phyloP scores from a whole-genome alignment of 164 flowering plant genomes.

The Vitis amurensis region DNA sequence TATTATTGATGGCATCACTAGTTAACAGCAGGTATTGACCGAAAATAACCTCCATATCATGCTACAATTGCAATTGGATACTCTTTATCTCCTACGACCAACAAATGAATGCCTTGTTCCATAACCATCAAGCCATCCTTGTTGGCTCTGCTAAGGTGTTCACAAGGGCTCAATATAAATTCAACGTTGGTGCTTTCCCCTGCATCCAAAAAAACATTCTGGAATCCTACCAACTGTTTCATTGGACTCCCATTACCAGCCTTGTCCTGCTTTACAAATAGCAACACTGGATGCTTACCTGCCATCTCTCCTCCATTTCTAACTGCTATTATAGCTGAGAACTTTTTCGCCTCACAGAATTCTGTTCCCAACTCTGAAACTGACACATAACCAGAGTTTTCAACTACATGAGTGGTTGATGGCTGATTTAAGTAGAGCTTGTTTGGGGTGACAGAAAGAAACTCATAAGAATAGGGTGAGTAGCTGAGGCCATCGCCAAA shows the following conservation, averaged over 20 bases:
- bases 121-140: conserved; percentile 68
- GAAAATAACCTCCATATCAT: conserved; percentile 11
- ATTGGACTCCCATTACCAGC: conserved; percentile 36
- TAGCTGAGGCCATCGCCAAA: conserved; percentile 91
- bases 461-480: conserved; percentile 49
- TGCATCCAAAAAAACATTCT: conserved; percentile 50
- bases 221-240: conserved; percentile 70
- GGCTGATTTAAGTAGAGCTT: conserved; percentile 43
- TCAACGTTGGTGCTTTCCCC: conserved; percentile 48
- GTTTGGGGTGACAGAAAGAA: conserved; percentile 32
- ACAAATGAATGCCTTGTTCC: conserved; percentile 57
- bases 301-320: conserved; percentile 65
- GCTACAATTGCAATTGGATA: conserved; percentile 35
- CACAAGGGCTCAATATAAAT: conserved; percentile 67
- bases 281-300: conserved; percentile 75
- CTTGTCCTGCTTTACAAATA: conserved; percentile 37
- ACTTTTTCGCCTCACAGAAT: conserved; percentile 43
- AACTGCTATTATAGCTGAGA: conserved; percentile 47
- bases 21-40: background rate
- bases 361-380: conserved; percentile 50
- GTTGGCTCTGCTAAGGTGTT: conserved; percentile 62
- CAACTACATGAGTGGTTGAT: conserved; percentile 5
- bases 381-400: conserved; percentile 20
- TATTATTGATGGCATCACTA: background rate
- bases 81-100: conserved; percentile 61